These are phyloP conservation scores for Myxozyma nipponensis DNA, from an alignment of 805 yeast genomes.

Conservation along the genomic window DNA sequence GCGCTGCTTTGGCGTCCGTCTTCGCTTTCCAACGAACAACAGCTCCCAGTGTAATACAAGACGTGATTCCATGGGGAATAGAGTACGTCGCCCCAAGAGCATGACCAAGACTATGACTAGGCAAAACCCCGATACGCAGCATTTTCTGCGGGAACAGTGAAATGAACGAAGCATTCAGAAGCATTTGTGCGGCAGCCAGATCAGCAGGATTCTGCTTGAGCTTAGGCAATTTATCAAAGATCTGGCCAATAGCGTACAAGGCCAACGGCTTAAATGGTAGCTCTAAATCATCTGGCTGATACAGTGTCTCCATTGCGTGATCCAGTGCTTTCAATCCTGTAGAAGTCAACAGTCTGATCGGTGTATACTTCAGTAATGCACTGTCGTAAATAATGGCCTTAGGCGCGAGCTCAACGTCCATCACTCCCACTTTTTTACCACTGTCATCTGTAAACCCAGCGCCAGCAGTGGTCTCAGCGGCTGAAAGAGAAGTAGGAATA, in stretches of 20 bases:
- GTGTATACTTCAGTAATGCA: constrained; percentile 5
- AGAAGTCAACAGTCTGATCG: not conserved
- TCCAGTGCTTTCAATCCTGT: constrained; percentile 6
- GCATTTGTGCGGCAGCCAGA: not conserved
- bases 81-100: constrained; percentile 5
- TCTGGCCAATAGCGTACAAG: not conserved
- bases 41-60: constrained; percentile 7
- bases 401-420: not conserved
- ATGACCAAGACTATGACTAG: constrained; percentile 6
- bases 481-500: constrained; percentile 4
- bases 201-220: constrained; percentile 1
- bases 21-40: constrained; percentile 1
- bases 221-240: constrained; percentile 4
- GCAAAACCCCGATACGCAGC: not conserved
- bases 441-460: constrained; percentile 6
- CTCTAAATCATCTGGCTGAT: not conserved
- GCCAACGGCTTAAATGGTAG: constrained; percentile 7
- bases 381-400: constrained; percentile 4
- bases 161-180: constrained; percentile 2
- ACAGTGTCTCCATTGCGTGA: constrained; percentile 10
- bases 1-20: constrained; percentile 1
- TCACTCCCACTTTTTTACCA: not conserved
- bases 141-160: constrained; percentile 2
- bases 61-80: constrained; percentile 10
- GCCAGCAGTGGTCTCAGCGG: constrained; percentile 7